These are phyloP conservation scores for Exophiala alcalophila DNA, from an alignment of 2,329 filamentous ascomycete species.

Conservation along the genomic window DNA sequence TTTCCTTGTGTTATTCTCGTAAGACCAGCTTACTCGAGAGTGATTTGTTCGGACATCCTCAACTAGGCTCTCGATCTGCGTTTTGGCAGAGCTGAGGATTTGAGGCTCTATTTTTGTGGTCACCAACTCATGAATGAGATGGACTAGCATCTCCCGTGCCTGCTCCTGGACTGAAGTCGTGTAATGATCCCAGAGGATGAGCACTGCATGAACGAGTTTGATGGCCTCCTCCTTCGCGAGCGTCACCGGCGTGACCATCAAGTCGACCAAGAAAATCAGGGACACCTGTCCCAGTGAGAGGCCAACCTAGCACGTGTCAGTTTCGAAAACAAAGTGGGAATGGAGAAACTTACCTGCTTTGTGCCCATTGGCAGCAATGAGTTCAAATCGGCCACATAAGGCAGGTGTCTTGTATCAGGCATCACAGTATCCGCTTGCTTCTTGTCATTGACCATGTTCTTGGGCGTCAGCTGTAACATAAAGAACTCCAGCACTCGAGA, in stretches of 20 bases:
- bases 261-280: constrained; percentile 86
- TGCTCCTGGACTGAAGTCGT: constrained; percentile 93
- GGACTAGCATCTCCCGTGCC: constrained; percentile 94
- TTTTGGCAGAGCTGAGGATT: constrained; percentile 62
- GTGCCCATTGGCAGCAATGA: constrained; percentile 79
- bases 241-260: constrained; percentile 90
- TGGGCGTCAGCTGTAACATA: constrained; percentile 83
- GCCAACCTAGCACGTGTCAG: constrained; percentile 53
- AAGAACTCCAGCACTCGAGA: constrained; percentile 93
- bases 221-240: constrained; percentile 76
- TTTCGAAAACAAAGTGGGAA: constrained; percentile 1
- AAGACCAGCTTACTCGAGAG: constrained; percentile 82
- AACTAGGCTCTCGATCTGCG: constrained; percentile 80
- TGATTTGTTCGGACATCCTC: constrained; percentile 84
- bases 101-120: constrained; percentile 75
- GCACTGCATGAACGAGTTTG: constrained; percentile 82
- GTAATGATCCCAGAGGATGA: constrained; percentile 97
- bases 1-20: constrained; percentile 85
- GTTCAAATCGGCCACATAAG: constrained; percentile 83
- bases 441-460: constrained; percentile 93
- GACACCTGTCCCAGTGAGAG: constrained; percentile 92
- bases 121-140: constrained; percentile 93
- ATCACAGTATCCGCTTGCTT: constrained; percentile 67
- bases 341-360: constrained; percentile 61
- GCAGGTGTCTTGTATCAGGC: constrained; percentile 62